These are phyloP conservation scores for Pythium grandisporangium DNA, from an alignment of 352 stramenopile species.

Conservation along the genomic window DNA sequence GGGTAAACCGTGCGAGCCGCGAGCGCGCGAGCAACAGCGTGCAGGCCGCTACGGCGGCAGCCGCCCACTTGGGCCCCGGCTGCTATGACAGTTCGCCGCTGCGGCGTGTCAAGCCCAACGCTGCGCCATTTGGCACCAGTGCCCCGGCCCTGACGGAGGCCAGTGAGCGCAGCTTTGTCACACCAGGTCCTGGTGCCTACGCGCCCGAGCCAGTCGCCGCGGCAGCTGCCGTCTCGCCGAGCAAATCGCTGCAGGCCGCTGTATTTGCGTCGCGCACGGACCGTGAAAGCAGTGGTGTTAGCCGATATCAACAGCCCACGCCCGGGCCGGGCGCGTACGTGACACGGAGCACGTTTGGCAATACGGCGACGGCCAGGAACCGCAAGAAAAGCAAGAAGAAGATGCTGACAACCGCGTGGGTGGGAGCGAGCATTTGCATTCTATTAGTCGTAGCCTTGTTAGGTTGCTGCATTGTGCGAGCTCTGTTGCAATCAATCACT, in stretches of 20 bases:
- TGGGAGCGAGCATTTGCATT: no score
- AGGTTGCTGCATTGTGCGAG: no score
- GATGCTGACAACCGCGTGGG: neutral
- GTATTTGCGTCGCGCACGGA: conserved; percentile 57
- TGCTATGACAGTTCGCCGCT: conserved; percentile 44
- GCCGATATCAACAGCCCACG: conserved; percentile 17
- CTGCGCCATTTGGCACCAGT: conserved; percentile 41
- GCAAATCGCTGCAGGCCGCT: conserved; percentile 31
- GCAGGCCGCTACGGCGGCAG: no score
- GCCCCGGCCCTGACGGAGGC: conserved; percentile 37
- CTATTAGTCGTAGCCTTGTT: no score
- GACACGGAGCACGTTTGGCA: conserved; percentile 36
- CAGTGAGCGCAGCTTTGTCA: no score
- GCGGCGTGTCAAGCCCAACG: conserved; percentile 36
- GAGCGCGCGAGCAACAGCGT: no score
- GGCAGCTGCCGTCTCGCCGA: no score
- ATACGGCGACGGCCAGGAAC: conserved; percentile 24
- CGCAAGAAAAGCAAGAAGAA: conserved; percentile 19
- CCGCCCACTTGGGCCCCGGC: conserved; percentile 35
- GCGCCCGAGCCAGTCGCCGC: no score
- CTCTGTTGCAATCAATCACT: no score
- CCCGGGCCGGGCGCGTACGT: conserved; percentile 52
- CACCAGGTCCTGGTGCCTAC: conserved; percentile 49
- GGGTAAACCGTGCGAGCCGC: conserved; percentile 59
- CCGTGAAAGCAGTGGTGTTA: conserved; percentile 20